Evolutionary conservation across 2,329 filamentous ascomycete species (phyloP).

Genomic region (Aaosphaeria pasadenensis): DNA sequence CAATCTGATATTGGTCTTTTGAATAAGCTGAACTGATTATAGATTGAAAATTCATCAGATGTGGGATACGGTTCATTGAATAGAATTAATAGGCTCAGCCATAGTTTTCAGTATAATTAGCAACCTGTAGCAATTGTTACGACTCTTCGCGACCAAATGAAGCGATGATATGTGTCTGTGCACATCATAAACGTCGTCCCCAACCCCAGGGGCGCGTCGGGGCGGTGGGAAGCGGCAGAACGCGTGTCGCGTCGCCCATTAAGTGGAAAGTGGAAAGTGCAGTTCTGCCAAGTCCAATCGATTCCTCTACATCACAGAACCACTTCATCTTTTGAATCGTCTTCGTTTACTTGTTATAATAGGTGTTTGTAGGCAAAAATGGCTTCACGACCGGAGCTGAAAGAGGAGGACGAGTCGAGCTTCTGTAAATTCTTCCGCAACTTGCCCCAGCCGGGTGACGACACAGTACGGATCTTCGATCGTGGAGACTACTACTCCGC

Average conservation of each 20-base stretch:
- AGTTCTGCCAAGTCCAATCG: slow-evolving; percentile 1
- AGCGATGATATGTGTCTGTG: too few relatives aligned
- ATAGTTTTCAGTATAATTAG: too few relatives aligned
- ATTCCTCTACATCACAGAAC: not conserved
- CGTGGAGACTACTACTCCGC: slow-evolving; percentile 93
- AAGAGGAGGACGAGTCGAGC: slow-evolving; percentile 90
- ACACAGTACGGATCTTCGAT: slow-evolving; percentile 88
- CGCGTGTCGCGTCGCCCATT: slow-evolving; percentile 9
- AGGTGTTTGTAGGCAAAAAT: slow-evolving; percentile 30
- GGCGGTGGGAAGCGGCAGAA: slow-evolving; percentile 10
- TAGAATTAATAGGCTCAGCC: too few relatives aligned
- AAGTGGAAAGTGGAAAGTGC: not conserved
- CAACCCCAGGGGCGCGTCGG: too few relatives aligned
- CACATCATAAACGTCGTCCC: too few relatives aligned
- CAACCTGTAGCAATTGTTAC: too few relatives aligned
- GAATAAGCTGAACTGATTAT: too few relatives aligned
- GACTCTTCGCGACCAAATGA: too few relatives aligned
- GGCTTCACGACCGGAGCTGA: slow-evolving; percentile 57
- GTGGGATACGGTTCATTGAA: too few relatives aligned
- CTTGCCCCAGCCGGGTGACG: slow-evolving; percentile 67
- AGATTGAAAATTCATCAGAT: too few relatives aligned
- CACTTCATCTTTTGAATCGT: not conserved
- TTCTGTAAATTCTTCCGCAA: slow-evolving; percentile 96
- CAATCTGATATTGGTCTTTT: too few relatives aligned
- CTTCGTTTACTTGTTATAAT: not conserved